Evolutionary conservation across 2,329 filamentous ascomycete genomes (phyloP).

Genomic region (Epichloe scottii): DNA sequence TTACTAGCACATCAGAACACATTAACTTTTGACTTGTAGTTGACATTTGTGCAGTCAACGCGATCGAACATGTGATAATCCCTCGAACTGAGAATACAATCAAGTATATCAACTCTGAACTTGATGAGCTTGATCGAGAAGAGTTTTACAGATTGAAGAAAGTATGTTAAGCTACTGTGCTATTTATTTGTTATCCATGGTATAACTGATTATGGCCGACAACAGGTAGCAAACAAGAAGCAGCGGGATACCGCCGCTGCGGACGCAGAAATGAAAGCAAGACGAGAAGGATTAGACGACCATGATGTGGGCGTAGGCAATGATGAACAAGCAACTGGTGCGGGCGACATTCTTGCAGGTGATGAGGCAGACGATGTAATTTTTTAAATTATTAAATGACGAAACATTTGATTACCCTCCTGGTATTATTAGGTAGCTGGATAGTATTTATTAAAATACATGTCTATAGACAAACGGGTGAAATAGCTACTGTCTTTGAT

Average conservation of each 20-base stretch:
- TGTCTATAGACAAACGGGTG: background rate
- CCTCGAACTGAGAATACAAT: conserved; percentile 99
- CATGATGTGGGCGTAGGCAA: conserved; percentile 21
- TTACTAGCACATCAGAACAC: background rate
- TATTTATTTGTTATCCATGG: background rate
- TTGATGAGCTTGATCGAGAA: conserved; percentile 93
- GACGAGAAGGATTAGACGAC: conserved; percentile 39
- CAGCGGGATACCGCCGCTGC: conserved; percentile 60
- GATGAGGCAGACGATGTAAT: conserved; percentile 78
- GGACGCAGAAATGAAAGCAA: conserved; percentile 65
- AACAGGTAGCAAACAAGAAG: conserved; percentile 64
- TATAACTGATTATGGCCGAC: background rate
- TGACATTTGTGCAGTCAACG: conserved; percentile 53
- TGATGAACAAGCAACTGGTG: conserved; percentile 25
- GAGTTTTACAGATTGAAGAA: conserved; percentile 98
- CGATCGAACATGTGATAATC: conserved; percentile 94
- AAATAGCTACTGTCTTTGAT: conserved; percentile 66
- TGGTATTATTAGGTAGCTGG: background rate
- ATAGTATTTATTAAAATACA: background rate
- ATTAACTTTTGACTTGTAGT: background rate
- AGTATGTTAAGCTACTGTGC: conserved; percentile 15
- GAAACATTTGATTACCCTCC: background rate
- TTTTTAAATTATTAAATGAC: conserved; percentile 38
- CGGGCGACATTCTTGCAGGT: conserved; percentile 57
- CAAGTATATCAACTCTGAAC: conserved; percentile 98